phyloP scores from a whole-genome alignment of 139 green algal genomes.

The Ettlia oleoabundans region DNA sequence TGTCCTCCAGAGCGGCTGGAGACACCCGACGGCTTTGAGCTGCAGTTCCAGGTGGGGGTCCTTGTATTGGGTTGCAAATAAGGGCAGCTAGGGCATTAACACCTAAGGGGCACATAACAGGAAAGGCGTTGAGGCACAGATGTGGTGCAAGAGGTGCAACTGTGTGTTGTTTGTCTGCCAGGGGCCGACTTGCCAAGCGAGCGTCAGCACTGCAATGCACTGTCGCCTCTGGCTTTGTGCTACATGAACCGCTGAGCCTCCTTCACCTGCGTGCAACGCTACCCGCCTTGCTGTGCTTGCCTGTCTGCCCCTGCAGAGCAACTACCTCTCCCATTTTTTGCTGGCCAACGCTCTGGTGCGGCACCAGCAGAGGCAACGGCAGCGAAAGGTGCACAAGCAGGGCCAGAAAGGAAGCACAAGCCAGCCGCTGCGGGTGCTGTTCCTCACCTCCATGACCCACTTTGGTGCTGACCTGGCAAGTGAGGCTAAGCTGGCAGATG shows the following conservation, averaged over 20 bases:
- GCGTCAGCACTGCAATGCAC: no score
- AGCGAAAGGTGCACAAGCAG: conserved; percentile 44
- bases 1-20: conserved; percentile 43
- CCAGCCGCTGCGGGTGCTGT: conserved; percentile 14
- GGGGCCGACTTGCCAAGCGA: no score
- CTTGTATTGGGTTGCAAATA: no score
- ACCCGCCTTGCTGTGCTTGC: not conserved
- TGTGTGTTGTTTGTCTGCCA: no score
- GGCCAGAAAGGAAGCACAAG: not conserved
- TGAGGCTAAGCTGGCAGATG: conserved; percentile 11
- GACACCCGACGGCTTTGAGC: conserved; percentile 70
- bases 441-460: conserved; percentile 31
- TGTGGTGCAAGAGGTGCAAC: no score
- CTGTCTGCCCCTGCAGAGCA: conserved; percentile 53
- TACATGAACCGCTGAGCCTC: no score
- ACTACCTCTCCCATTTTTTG: conserved; percentile 67
- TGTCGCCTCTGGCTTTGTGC: no score
- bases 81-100: no score
- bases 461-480: conserved; percentile 23
- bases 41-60: conserved; percentile 79
- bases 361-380: conserved; percentile 51
- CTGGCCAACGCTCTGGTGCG: not conserved
- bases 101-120: no score
- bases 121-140: no score
- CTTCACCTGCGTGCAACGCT: not conserved